Percentiles rank a stretch among this genome's conserved stretches.
Conservation (phyloP, 2,329 filamentous ascomycete species). For the Gaeumannomyces sp. region DNA sequence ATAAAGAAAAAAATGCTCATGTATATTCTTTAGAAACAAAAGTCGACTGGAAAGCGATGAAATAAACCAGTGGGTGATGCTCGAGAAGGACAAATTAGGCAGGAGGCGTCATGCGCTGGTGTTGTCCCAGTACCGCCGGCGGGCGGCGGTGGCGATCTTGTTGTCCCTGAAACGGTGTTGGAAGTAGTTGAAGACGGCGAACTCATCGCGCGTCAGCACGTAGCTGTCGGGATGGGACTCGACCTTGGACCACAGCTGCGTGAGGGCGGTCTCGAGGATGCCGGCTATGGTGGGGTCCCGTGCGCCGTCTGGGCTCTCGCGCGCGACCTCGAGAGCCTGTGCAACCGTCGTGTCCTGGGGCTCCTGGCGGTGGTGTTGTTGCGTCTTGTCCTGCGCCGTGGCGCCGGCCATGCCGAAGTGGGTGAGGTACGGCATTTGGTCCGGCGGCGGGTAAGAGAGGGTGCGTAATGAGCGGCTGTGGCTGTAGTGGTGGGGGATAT, state of each 20-base stretch:
- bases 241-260: slow-evolving; percentile 62
- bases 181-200: slow-evolving; percentile 82
- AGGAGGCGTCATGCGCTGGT: slow-evolving; percentile 12
- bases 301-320: slow-evolving; percentile 62
- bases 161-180: slow-evolving; percentile 57
- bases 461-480: background rate
- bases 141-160: slow-evolving; percentile 39
- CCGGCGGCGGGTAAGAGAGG: slow-evolving; percentile 7
- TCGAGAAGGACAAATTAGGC: background rate
- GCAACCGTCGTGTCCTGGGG: slow-evolving; percentile 35
- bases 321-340: slow-evolving; percentile 68
- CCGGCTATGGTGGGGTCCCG: slow-evolving; percentile 55
- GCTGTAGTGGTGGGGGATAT: slow-evolving; percentile 9
- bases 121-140: slow-evolving; percentile 48
- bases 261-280: slow-evolving; percentile 60
- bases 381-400: slow-evolving; percentile 1
- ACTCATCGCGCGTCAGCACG: slow-evolving; percentile 70
- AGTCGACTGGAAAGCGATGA: background rate
- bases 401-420: slow-evolving; percentile 2
- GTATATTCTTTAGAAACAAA: background rate
- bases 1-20: background rate
- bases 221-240: slow-evolving; percentile 60
- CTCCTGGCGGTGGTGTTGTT: slow-evolving; percentile 3
- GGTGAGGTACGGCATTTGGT: slow-evolving; percentile 6
- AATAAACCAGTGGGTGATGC: slow-evolving; percentile 1